Base-by-base conservation (phyloP, 1,284 basidiomycete species). In the Schizopora paradoxa region DNA sequence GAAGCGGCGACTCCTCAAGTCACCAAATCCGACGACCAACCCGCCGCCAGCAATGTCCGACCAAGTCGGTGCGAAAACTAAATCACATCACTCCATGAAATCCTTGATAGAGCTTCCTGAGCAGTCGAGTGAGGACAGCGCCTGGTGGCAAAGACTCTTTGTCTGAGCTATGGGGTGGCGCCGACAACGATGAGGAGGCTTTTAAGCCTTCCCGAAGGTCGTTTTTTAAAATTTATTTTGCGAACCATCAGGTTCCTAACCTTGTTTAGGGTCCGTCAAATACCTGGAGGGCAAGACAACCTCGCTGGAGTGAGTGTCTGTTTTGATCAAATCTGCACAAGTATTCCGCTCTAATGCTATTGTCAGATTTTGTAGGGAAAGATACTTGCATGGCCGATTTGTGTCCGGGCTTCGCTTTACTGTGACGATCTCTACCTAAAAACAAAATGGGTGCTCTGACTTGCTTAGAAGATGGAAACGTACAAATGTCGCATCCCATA, bases 121-220 rank as follows among this genome's bases (percentile, higher is more conserved):
- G 7, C 23, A 51, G 52, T 32, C 52, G 52, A 4, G 52, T 54
- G 10, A 29, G 52, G 13, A 46, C 47, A n/a, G 43, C 40, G 25
- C 52, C 52, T 14, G 52, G 52, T 35, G 52, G 52, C 5, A 52
- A 54, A 35, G 50, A 54, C 41, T 46, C 47, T 18, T 26, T 51
- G 16, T 23, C 41, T 14, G 45, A 21, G n/a, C 37, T 52, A 19
- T 41, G 50, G 47, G 49, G 46, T 37, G 8, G 13, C 7, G 25
- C 16, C 14, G 45, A 45, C 16, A 14, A 34, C 8, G 47, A 43
- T 11, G 51, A 45, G 16, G 14, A 21, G 5, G 52, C 43, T 19
- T 54, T 52, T 33, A 52, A 48, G 37, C 52, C 52, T 5, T 52
- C 47, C 16, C 50, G 52, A 32, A 48, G 47, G 52, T 54, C 27